Conservation (phyloP, 768 basidiomycete genomes). For the Stropharia rugosoannulata region DNA sequence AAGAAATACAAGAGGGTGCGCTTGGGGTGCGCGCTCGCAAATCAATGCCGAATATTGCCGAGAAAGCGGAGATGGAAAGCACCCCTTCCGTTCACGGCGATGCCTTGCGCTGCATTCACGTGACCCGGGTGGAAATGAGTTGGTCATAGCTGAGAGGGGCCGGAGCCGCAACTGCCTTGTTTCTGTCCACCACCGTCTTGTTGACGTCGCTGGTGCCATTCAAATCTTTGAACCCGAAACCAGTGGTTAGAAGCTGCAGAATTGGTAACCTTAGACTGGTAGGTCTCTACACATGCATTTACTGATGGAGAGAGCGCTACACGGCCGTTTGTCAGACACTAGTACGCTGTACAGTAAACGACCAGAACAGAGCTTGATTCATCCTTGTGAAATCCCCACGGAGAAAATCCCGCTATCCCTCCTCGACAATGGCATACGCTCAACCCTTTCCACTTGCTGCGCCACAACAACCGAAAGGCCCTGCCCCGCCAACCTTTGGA, state of each 20-base stretch:
- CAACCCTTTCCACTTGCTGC: conserved; percentile 82
- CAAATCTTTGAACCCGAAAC: conserved; percentile 9
- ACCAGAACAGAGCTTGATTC: conserved; percentile 12
- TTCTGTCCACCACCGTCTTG: conserved; percentile 23
- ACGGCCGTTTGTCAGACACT: conserved; percentile 23
- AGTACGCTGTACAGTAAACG: conserved; percentile 9
- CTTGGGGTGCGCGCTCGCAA: too few relatives aligned
- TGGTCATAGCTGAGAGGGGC: conserved; percentile 9
- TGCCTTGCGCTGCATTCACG: too few relatives aligned
- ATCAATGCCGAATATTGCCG: too few relatives aligned
- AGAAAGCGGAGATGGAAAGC: too few relatives aligned
- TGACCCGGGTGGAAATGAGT: not conserved
- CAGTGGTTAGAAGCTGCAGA: conserved; percentile 12
- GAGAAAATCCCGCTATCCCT: conserved; percentile 24
- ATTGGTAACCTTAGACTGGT: conserved; percentile 20
- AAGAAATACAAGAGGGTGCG: too few relatives aligned
- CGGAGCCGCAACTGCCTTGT: conserved; percentile 7
- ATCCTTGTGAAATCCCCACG: conserved; percentile 16
- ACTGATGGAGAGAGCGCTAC: conserved; percentile 17
- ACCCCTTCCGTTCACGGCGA: too few relatives aligned
- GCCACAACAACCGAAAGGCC: conserved; percentile 46
- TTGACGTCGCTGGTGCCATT: conserved; percentile 22
- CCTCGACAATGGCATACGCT: conserved; percentile 59
- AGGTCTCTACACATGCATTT: conserved; percentile 17
- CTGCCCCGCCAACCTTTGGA: conserved; percentile 61